Evolutionary conservation across 306 rosid species (phyloP).

Genomic region (Mucuna pruriens): DNA sequence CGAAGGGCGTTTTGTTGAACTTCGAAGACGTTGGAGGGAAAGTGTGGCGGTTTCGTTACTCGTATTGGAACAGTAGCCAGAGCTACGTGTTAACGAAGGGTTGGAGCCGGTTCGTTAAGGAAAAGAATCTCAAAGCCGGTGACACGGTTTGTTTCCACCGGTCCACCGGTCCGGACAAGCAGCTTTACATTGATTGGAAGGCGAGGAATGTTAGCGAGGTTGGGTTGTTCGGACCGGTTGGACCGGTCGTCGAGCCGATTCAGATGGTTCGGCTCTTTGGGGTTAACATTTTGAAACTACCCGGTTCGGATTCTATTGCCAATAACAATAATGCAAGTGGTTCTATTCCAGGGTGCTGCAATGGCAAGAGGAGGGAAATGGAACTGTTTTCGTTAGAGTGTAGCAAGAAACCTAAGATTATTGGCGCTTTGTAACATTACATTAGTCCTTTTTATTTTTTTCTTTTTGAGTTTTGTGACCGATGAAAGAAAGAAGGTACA

Average conservation of each 20-base stretch:
- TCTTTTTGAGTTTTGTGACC: slow-evolving; percentile 43
- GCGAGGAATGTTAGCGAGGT: background rate
- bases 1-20: slow-evolving; percentile 72
- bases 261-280: slow-evolving; percentile 87
- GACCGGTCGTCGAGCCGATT: slow-evolving; percentile 64
- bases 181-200: slow-evolving; percentile 84
- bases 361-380: slow-evolving; percentile 78
- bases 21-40: slow-evolving; percentile 93
- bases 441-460: background rate
- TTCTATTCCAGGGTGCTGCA: slow-evolving; percentile 47
- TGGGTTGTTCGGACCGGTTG: slow-evolving; percentile 37
- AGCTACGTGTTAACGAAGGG: slow-evolving; percentile 95
- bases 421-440: slow-evolving; percentile 81
- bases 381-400: slow-evolving; percentile 69
- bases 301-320: slow-evolving; percentile 42
- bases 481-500: slow-evolving; percentile 23
- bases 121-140: slow-evolving; percentile 86
- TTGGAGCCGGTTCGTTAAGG: slow-evolving; percentile 98
- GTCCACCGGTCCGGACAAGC: slow-evolving; percentile 75
- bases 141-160: slow-evolving; percentile 79
- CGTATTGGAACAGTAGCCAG: slow-evolving; percentile 98
- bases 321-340: slow-evolving; percentile 4
- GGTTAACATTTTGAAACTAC: slow-evolving; percentile 79
- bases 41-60: slow-evolving; percentile 96
- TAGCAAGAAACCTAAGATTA: slow-evolving; percentile 79